Conservation (phyloP, 2,329 filamentous ascomycete genomes). For the Calonectria fujianensis region DNA sequence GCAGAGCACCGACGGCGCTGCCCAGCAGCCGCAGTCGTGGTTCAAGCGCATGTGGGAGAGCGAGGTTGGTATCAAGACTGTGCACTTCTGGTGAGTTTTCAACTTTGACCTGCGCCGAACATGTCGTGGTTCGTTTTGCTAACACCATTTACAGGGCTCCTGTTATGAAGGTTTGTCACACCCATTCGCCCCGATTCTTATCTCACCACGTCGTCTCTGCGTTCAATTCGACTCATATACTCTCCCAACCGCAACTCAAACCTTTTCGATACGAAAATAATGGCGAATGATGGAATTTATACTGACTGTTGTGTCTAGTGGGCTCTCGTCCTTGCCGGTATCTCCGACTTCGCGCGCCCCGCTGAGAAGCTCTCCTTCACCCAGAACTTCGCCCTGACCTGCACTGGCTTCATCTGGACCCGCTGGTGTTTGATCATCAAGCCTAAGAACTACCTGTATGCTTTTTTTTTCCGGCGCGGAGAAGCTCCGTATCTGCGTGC, state of each 20-base stretch:
- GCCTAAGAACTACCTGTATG: slow-evolving; percentile 91
- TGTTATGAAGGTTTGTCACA: slow-evolving; percentile 82
- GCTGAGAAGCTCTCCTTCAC: slow-evolving; percentile 94
- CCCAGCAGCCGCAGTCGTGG: slow-evolving; percentile 67
- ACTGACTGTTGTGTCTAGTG: slow-evolving; percentile 74
- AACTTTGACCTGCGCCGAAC: not conserved
- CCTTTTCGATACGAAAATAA: not conserved
- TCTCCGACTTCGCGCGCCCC: slow-evolving; percentile 93
- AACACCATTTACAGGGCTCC: slow-evolving; percentile 80
- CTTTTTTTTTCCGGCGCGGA: not conserved
- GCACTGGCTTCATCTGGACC: slow-evolving; percentile 97
- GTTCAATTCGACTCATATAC: not conserved
- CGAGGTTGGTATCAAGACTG: slow-evolving; percentile 89
- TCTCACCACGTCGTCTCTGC: slow-evolving; percentile 8
- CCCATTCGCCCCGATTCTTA: slow-evolving; percentile 4
- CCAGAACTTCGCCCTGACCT: slow-evolving; percentile 92
- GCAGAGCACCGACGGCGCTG: slow-evolving; percentile 79
- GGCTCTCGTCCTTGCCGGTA: slow-evolving; percentile 92
- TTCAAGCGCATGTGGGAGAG: slow-evolving; percentile 90
- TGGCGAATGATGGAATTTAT: not conserved
- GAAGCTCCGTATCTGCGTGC: no score
- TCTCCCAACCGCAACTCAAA: not conserved
- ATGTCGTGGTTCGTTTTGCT: slow-evolving; percentile 39
- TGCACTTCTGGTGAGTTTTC: slow-evolving; percentile 93
- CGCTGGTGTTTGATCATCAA: slow-evolving; percentile 99